Percentiles rank a stretch among this genome's conserved stretches.
Evolutionary conservation across 306 rosid genomes (phyloP).

Genomic region (Rosa chinensis): DNA sequence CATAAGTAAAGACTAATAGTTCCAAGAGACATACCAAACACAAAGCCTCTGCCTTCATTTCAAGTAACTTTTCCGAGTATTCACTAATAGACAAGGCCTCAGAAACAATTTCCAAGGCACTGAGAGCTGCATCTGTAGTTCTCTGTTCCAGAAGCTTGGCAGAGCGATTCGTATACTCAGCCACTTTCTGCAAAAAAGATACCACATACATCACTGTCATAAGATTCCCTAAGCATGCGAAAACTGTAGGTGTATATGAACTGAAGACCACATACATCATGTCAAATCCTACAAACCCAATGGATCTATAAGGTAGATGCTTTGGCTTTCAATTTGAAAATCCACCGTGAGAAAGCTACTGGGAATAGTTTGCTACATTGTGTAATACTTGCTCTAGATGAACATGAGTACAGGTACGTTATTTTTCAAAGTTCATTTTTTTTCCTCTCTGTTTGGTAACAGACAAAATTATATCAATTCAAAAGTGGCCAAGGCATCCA

Average conservation of each 20-base stretch:
- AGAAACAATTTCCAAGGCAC: conserved; percentile 61
- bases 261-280: not conserved
- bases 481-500: not conserved
- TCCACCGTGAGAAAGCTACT: not conserved
- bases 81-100: conserved; percentile 69
- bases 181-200: conserved; percentile 61
- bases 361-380: not conserved
- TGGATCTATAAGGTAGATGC: not conserved
- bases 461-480: not conserved
- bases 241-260: not conserved
- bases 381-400: not conserved
- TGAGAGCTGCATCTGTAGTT: conserved; percentile 60
- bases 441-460: not conserved
- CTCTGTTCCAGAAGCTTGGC: conserved; percentile 61
- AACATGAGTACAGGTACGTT: not conserved
- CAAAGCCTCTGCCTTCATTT: conserved; percentile 91
- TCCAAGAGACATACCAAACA: conserved; percentile 49
- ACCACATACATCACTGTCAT: conserved; percentile 22
- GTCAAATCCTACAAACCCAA: not conserved
- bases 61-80: conserved; percentile 81
- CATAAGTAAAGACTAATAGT: conserved; percentile 17
- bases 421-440: not conserved
- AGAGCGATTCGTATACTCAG: conserved; percentile 47
- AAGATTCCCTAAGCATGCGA: not conserved
- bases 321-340: not conserved